Percentiles rank a stretch among this genome's conserved stretches.
Conservation (phyloP, 2,329 filamentous ascomycete species). For the Colletotrichum echinochloae region DNA sequence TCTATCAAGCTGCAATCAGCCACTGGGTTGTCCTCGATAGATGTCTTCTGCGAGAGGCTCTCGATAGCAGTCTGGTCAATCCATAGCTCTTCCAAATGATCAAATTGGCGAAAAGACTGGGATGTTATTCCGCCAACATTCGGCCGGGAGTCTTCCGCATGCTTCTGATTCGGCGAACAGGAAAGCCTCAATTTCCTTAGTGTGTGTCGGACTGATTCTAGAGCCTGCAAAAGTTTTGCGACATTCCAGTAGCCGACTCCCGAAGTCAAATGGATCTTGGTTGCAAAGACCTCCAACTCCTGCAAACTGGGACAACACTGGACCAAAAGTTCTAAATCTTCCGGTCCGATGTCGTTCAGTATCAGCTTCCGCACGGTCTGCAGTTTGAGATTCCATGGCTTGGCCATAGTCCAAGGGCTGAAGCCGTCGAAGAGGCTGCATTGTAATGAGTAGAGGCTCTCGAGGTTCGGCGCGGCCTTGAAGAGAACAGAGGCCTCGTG, state of each 20-base stretch:
- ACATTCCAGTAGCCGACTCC: slow-evolving; percentile 23
- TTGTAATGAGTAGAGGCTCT: not conserved
- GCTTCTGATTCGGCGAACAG: not conserved
- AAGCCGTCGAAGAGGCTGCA: slow-evolving; percentile 29
- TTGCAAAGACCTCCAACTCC: slow-evolving; percentile 22
- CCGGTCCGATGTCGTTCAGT: slow-evolving; percentile 16
- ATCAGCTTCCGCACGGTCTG: slow-evolving; percentile 4
- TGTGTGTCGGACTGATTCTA: slow-evolving; percentile 4
- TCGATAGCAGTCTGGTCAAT: slow-evolving; percentile 23
- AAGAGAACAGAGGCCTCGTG: slow-evolving; percentile 22
- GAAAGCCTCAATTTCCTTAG: slow-evolving; percentile 22
- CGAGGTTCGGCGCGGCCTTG: slow-evolving; percentile 27
- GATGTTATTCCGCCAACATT: not conserved
- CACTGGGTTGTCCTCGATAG: not conserved
- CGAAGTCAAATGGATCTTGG: slow-evolving; percentile 25
- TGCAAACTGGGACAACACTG: slow-evolving; percentile 18
- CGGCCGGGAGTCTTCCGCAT: not conserved
- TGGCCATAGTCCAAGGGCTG: slow-evolving; percentile 12
- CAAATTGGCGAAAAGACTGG: slow-evolving; percentile 18
- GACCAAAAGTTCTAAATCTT: slow-evolving; percentile 22
- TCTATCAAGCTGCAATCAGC: not conserved
- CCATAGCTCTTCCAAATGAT: slow-evolving; percentile 21
- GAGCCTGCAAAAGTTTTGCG: slow-evolving; percentile 24
- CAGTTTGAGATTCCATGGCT: slow-evolving; percentile 13
- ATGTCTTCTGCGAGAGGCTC: not conserved